Evolutionary conservation across 768 basidiomycete species (phyloP).

Genomic region (Kwoniella mangroviensis): DNA sequence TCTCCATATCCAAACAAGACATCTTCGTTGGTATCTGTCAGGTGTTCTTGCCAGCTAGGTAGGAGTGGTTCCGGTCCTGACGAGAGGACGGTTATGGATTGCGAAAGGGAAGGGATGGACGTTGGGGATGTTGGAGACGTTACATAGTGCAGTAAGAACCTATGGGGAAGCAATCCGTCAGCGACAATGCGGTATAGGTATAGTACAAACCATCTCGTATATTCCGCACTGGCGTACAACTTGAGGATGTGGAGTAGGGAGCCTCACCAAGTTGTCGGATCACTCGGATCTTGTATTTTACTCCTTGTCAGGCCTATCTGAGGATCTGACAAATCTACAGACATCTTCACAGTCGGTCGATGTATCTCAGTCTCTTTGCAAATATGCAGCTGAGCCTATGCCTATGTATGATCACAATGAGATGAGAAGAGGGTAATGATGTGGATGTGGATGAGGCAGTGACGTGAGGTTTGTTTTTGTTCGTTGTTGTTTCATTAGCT

Average conservation of each 20-base stretch:
- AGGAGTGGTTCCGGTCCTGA: slow-evolving; percentile 34
- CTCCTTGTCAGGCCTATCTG: slow-evolving; percentile 20
- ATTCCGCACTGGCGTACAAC: not conserved
- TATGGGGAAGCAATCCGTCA: slow-evolving; percentile 5
- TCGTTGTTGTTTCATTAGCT: not conserved
- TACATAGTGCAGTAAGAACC: slow-evolving; percentile 39
- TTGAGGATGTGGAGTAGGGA: not conserved
- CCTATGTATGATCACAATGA: not conserved
- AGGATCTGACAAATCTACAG: slow-evolving; percentile 43
- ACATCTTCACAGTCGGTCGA: slow-evolving; percentile 23
- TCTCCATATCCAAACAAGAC: slow-evolving; percentile 49
- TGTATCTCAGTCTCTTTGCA: not conserved
- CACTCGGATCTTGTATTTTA: slow-evolving; percentile 22
- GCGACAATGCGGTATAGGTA: not conserved
- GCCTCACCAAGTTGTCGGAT: slow-evolving; percentile 39
- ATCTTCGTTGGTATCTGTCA: slow-evolving; percentile 26
- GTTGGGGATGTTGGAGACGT: slow-evolving; percentile 14
- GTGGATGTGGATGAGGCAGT: slow-evolving; percentile 6
- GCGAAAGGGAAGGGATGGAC: not conserved
- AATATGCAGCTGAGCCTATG: not conserved
- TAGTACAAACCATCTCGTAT: not conserved
- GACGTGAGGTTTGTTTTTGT: not conserved
- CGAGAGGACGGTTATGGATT: slow-evolving; percentile 24
- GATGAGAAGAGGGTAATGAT: not conserved
- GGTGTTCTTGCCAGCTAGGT: slow-evolving; percentile 23